Base-by-base conservation (phyloP, 2,329 filamentous ascomycete species). In the Aureobasidium sp. region DNA sequence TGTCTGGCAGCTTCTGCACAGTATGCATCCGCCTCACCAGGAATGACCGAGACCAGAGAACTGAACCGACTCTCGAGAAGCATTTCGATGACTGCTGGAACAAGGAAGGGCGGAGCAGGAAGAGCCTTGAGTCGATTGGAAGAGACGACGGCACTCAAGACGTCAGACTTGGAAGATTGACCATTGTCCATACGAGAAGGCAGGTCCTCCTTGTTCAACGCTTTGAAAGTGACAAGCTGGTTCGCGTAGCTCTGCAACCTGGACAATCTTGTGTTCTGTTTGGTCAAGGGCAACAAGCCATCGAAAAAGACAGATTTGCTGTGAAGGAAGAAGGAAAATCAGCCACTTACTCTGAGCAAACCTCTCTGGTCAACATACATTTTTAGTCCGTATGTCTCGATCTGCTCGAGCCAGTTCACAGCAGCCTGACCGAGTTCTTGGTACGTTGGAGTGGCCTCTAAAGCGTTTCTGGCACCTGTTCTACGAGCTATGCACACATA, bases 11-110 rank as follows among this genome's bases (percentile, higher is more conserved):
- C 79, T 14, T 80, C 75, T 3, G 90, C 91, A 71, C 91, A 96
- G 74, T 85, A 94, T 29, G 80, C 75, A 70, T 97, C 93, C 1
- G 93, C 93, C 74, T 97, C 93, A 0, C 89, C 91, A 0, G 90
- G 85, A 0, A 96, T 87, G 13, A 94, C 79, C 29, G 78, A 75
- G 0, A 78, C 80, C 6, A 75, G 67, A 2, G 69, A 9, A 76
- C 78, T 48, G 79, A 69, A 63, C 64, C 68, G 5, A 65, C 71
- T 82, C 3, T 58, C 53, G 16, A 73, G 72, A 27, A 97, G 74
- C 6, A 84, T 82, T 64, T 96, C 90, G 50, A 92, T 82, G 5
- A 93, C 79, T 3, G 88, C 84, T 3, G 90, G 85, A 0, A 96
- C 88, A 39, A 95, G 82, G 65, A 96, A 95, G 0, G 85, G 79